Base-by-base conservation (phyloP, 805 yeast species). In the Blastobotrys mokoenaii region DNA sequence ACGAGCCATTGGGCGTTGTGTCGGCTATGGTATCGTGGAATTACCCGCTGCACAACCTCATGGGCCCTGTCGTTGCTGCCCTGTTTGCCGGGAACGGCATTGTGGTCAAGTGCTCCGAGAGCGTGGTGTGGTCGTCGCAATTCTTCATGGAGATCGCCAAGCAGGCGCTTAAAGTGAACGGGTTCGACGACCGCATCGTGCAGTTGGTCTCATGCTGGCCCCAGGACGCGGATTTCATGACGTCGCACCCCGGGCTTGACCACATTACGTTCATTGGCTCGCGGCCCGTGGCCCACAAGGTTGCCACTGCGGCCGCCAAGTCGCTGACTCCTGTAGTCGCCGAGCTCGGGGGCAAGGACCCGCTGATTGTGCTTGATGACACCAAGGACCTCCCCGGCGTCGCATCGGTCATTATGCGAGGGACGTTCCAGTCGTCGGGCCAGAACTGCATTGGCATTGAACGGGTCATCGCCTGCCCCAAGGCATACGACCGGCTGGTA, bases 381-480 rank as follows among this genome's bases (percentile, higher is more conserved):
- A 69, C 76, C 50, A 78, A 80, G 51, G 48, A 49, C 20, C 46
- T 55, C n/a, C 62, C 58, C 35, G 18, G 46, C n/a, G 67, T 82
- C 36, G 80, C 95, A 0, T 85, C 96, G 12, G 79, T 88, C 20
- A 74, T 93, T 34, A 74, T 93, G 82, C 74, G 99, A 59, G 99
- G 98, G 31, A 82, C 96, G 0, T 93, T 90, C 69, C 99, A 93
- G 67, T 84, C 95, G 44, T 84, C 96, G 0, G 99, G 99, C 10
- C 99, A 93, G 66, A 93, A 93, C 62, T 93, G 99, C 68, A 93
- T 93, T 58, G 97, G 99, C 33, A 84, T 93, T 45, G 99, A 93
- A 67, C 74, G 98, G 47, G 94, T 93, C 5, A 82, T 93, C 51
- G 87, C 89, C 32, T 72, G 86, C 38, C 84, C 83, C 3, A 68